Conservation (phyloP, 495 filamentous ascomycete species). For the Bombardia bombarda region DNA sequence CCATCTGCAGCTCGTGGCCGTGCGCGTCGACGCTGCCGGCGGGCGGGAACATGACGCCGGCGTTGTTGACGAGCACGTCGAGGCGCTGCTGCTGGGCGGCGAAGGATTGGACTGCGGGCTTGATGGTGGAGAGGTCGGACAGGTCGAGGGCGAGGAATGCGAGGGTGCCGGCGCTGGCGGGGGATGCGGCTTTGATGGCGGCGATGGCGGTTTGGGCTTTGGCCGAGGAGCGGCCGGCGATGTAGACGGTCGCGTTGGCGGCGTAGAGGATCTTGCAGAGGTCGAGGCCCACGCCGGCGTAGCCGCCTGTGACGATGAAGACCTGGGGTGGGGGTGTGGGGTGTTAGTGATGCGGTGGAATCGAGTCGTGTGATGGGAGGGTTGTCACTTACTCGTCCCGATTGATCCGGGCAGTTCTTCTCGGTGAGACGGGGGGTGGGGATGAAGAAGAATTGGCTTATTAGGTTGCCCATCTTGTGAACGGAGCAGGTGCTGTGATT, state of each 20-base stretch:
- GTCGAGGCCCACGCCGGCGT: neutral
- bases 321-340: neutral
- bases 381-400: neutral
- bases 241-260: neutral
- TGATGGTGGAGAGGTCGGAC: constrained; percentile 25
- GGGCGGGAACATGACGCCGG: constrained; percentile 18
- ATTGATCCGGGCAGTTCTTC: neutral
- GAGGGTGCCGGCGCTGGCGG: neutral
- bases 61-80: constrained; percentile 33
- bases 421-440: neutral
- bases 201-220: neutral
- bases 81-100: constrained; percentile 19
- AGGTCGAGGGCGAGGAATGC: constrained; percentile 26
- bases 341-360: neutral
- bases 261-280: neutral
- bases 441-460: neutral
- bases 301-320: neutral
- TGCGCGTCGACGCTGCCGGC: constrained; percentile 30
- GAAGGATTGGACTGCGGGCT: constrained; percentile 22
- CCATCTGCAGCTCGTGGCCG: constrained; percentile 35
- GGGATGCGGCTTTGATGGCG: neutral
- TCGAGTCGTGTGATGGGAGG: neutral
- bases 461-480: neutral
- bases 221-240: neutral
- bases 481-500: no score